Base-by-base conservation (phyloP, 169 alveolate genomes). In the Pseudocohnilembus persalinus region DNA sequence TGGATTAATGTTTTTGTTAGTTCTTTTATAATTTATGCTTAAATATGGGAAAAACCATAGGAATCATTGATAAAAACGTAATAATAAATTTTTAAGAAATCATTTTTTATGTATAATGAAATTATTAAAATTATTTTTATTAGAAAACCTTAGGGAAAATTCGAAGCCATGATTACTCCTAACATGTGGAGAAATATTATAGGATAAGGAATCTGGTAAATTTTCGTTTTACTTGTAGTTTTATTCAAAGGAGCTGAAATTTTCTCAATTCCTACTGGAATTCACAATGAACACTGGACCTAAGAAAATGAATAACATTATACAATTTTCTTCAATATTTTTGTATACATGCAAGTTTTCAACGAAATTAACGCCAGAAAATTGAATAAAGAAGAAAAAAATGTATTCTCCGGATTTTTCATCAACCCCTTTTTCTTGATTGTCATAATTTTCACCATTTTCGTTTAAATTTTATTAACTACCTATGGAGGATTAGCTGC, bases 291-390 rank as follows among this genome's bases (percentile, higher is more conserved):
- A 32, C 73, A 29, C 11, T 83, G 83, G 79, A 85, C 68, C 34
- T 73, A 73, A 63, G 65, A 78, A 30, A 73, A 74, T 31, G 79
- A 88, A 32, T 68, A 76, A 33, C 93, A 94, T 85, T 90, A 87
- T 79, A 92, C 96, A 30, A 72, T 90, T 6, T 81, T 93, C 87
- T 96, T 96, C 88, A 81, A 94, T 74, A 90, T 93, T 32, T 96
- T 96, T 85, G 97, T 94, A 26, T 88, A 90, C 83, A 80, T 96
- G 94, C 92, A 94, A 87, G 93, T 93, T 28, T 96, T 94, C 91
- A 94, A 94, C 75, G 92, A 92, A 85, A 91, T 96, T 72, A 94
- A 93, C 87, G 91, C 96, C n/a, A 92, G 98, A 85, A 96, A 96
- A 84, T 88, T 96, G 74, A 90, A 89, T 31, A 87, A 80, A 83